Evolutionary conservation across 108 stramenopile genomes (phyloP), one percentile per base, ranked within the genome.

Genomic region (Nitzschia inconspicua): DNA sequence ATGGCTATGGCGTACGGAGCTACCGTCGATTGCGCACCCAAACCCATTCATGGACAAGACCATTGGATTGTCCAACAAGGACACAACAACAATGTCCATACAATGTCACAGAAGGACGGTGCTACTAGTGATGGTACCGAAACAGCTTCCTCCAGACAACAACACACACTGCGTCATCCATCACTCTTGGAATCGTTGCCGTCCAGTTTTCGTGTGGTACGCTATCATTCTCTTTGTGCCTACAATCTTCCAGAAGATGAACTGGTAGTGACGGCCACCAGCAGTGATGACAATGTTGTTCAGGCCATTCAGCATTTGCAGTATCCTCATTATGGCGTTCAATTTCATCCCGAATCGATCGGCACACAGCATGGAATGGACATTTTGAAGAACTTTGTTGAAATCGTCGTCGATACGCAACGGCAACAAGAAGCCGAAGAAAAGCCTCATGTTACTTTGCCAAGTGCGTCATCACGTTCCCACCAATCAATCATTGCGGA

Each of bases 261-360:
- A 18, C 55, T 70, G 2, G 37, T 40, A 27, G 61, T 62, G 5
- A 63, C 61, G 6, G 69, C 61, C 8, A 35, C 43, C 11, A 60
- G 49, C 7, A 49, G 63, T 14, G 44, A 57, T 37, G 66, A 72
- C 22, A 25, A 50, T 25, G 73, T 91, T 26, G 73, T 85, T 42
- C 95, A 95, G 89, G 95, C 73, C 20, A 48, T 97, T 43, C 65
- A 77, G 28, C 94, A 95, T 72, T 60, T 44, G 18, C 34, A 39
- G 2, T 52, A 75, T 67, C 96, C 94, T 25, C 94, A 95, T 51
- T 93, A 85, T 76, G 96, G 96, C 31, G 88, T 97, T 25, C 96
- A 97, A 59, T 97, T 97, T 70, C 96, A 97, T 65, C 96, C 96
- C 10, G 96, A 97, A 85, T 80, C 77, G 23, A 88, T 97, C 52